Base-by-base conservation (phyloP, 1,284 basidiomycete genomes). In the Puccinia novopanici region DNA sequence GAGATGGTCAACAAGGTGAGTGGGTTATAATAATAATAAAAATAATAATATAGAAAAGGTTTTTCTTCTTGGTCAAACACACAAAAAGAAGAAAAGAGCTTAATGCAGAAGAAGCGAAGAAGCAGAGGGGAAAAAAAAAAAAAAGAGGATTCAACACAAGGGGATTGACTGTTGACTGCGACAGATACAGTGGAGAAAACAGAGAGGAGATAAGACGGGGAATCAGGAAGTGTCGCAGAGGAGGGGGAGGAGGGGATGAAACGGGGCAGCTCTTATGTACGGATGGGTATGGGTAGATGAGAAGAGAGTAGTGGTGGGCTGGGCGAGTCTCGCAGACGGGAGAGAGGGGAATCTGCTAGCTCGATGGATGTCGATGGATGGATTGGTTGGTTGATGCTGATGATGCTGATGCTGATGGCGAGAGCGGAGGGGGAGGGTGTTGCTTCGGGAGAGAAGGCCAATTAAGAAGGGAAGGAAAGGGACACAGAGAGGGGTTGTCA, bases 131-230 rank as follows among this genome's bases (percentile, higher is more conserved):
- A 24, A 48, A 15, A 17, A 27, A 8, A 19, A 40, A 24, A 17
- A 27, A 67, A 67, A 30, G 63, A n/a, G 30, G 12, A 27, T n/a
- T n/a, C n/a, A n/a, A n/a, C n/a, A n/a, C n/a, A n/a, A 40, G 48
- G 40, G 10, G 17, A 42, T 34, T 10, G 15, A 42, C 48, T 45
- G 65, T 48, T 45, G 48, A 52, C 19, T 68, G 65, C 45, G 65
- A 52, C 40, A 45, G 65, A 68, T 52, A 52, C 40, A 45, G 65
- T 48, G 65, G 12, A 68, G 45, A 13, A 30, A 48, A 24, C 8
- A 67, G 5, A 48, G 37, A 68, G 48, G 65, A 68, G 65, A 45
- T 48, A 68, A 68, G 27, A 45, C 42, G 48, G 40, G 42, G 12
- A n/a, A n/a, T n/a, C 34, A n/a, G 24, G 34, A 40, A 48, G 40